Conservation (phyloP, 2,329 filamentous ascomycete species). For the Colletotrichum orchidophilum region DNA sequence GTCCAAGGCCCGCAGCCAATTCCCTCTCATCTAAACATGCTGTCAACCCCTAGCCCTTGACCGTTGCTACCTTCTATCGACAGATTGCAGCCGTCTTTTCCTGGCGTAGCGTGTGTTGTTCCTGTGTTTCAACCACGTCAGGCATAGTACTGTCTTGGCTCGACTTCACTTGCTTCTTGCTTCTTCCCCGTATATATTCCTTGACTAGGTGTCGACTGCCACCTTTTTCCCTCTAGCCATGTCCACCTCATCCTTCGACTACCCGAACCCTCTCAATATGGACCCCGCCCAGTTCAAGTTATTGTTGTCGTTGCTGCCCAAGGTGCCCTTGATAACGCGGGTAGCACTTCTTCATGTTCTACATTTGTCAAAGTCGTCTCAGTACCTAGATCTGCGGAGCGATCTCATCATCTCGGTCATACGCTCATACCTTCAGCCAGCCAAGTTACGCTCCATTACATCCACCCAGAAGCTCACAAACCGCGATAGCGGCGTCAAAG, state of each 20-base stretch:
- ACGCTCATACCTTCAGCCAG: slow-evolving; percentile 67
- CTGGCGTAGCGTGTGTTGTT: slow-evolving; percentile 10
- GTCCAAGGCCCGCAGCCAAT: slow-evolving; percentile 1
- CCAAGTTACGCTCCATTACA: slow-evolving; percentile 60
- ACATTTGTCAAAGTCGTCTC: slow-evolving; percentile 73
- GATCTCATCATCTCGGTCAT: slow-evolving; percentile 77
- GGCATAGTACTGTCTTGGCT: slow-evolving; percentile 14
- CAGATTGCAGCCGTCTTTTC: background rate
- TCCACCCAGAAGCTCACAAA: slow-evolving; percentile 71
- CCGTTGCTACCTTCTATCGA: background rate
- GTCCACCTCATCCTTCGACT: background rate
- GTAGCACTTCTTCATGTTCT: slow-evolving; percentile 72
- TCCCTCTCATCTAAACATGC: slow-evolving; percentile 12
- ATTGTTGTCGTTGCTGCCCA: slow-evolving; percentile 54
- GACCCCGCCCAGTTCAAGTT: slow-evolving; percentile 29
- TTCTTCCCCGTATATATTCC: background rate
- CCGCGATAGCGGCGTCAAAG: slow-evolving; percentile 75
- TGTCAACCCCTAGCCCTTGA: slow-evolving; percentile 13
- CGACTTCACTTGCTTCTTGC: background rate
- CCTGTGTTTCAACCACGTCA: slow-evolving; percentile 27
- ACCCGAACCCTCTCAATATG: slow-evolving; percentile 24
- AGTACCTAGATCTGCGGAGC: slow-evolving; percentile 82
- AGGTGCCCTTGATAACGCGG: slow-evolving; percentile 70
- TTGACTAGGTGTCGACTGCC: slow-evolving; percentile 1
- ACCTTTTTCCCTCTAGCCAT: background rate